phyloP scores from a whole-genome alignment of 441 rosid species.

The Pelargonium myrrhifolium region DNA sequence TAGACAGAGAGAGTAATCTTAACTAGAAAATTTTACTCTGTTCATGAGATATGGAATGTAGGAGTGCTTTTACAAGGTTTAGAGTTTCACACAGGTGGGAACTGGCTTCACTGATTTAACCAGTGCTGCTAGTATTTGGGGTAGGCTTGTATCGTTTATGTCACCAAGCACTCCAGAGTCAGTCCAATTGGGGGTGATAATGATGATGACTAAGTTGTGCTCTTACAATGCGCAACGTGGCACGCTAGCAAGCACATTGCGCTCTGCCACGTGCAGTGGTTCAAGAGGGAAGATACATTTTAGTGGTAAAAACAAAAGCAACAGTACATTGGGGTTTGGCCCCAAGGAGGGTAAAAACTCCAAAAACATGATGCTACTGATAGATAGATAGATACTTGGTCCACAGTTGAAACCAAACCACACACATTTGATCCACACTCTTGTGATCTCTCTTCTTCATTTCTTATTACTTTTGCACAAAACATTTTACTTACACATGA shows the following conservation, averaged over 20 bases:
- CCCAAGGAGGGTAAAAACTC: too few species aligned
- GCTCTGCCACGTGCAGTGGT: conserved; percentile 18
- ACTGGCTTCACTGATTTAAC: too few species aligned
- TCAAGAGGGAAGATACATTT: not conserved
- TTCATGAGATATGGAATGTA: too few species aligned
- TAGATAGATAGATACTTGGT: too few species aligned
- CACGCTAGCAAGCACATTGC: conserved; percentile 20
- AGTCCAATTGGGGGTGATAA: not conserved
- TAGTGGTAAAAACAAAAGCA: not conserved
- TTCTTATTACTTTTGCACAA: not conserved
- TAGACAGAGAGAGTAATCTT: too few species aligned
- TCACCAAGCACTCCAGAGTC: not conserved
- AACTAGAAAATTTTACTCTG: too few species aligned
- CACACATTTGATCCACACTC: not conserved
- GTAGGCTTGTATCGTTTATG: too few species aligned
- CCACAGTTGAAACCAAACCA: not conserved
- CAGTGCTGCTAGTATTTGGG: too few species aligned
- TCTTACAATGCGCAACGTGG: conserved; percentile 25
- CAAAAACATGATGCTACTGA: too few species aligned
- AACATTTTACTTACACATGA: not conserved
- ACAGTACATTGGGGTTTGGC: not conserved
- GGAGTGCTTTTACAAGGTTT: too few species aligned
- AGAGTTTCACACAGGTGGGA: too few species aligned
- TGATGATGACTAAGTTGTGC: conserved; percentile 10
- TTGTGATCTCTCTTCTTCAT: not conserved